Evolutionary conservation across 2,329 filamentous ascomycete genomes (phyloP).

Genomic region (Xylariales sp.): DNA sequence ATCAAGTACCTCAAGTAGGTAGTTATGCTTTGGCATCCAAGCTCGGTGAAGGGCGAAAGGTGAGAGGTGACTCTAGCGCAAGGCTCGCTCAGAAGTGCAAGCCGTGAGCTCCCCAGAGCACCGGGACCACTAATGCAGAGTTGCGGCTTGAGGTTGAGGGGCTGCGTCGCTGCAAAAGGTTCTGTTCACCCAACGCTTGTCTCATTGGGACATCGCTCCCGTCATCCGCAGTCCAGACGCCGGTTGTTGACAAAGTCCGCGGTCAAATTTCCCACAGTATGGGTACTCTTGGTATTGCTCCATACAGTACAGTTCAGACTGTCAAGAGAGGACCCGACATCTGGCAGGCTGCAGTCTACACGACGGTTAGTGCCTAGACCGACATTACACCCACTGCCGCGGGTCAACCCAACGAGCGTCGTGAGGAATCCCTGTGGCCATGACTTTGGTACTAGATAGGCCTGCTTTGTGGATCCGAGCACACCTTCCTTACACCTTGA

Average conservation of each 20-base stretch:
- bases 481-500: constrained; percentile 2
- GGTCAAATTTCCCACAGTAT: constrained; percentile 4
- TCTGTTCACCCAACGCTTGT: constrained; percentile 4
- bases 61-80: not conserved
- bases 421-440: constrained; percentile 10
- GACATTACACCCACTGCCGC: constrained; percentile 30
- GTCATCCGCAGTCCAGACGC: constrained; percentile 1
- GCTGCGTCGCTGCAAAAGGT: not conserved
- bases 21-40: too few relatives aligned
- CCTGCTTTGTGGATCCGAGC: not conserved
- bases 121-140: constrained; percentile 11
- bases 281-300: constrained; percentile 2
- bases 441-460: constrained; percentile 7
- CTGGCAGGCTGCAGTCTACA: constrained; percentile 3
- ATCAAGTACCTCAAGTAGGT: too few relatives aligned
- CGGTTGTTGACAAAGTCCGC: not conserved
- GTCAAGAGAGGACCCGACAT: not conserved
- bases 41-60: too few relatives aligned
- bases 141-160: constrained; percentile 6
- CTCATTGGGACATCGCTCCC: constrained; percentile 4
- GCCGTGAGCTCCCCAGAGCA: constrained; percentile 1
- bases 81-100: constrained; percentile 1
- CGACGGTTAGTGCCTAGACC: constrained; percentile 15
- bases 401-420: constrained; percentile 26
- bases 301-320: constrained; percentile 13